Evolutionary conservation across 148 eudicot species (phyloP).

Genomic region (Chenopodium quinoa): DNA sequence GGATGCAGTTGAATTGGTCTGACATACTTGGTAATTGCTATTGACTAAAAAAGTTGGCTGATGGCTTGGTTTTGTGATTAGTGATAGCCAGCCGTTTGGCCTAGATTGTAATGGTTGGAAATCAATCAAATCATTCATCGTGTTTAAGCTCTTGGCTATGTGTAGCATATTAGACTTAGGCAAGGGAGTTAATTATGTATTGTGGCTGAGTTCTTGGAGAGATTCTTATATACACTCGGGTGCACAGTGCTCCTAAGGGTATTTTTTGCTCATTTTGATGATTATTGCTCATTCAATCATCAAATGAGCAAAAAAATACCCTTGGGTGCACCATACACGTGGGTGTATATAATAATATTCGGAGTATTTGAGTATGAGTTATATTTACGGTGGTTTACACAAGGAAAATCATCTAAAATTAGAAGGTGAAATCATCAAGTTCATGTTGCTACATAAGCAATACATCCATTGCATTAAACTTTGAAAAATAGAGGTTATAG

Average conservation of each 20-base stretch:
- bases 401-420: background rate
- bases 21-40: background rate
- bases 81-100: background rate
- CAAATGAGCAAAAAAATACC: no score
- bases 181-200: background rate
- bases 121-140: background rate
- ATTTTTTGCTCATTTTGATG: no score
- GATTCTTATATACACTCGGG: no score
- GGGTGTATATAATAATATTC: no score
- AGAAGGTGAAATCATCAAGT: background rate
- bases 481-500: background rate
- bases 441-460: background rate
- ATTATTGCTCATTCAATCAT: no score
- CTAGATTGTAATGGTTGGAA: background rate
- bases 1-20: background rate
- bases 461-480: no score
- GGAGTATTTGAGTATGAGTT: background rate
- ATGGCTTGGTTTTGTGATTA: background rate
- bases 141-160: background rate
- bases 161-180: background rate
- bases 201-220: background rate
- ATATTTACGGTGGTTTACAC: background rate
- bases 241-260: no score
- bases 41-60: background rate
- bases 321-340: no score